Evolutionary conservation across 2,329 filamentous ascomycete genomes (phyloP).

Genomic region (Claviceps arundinis): DNA sequence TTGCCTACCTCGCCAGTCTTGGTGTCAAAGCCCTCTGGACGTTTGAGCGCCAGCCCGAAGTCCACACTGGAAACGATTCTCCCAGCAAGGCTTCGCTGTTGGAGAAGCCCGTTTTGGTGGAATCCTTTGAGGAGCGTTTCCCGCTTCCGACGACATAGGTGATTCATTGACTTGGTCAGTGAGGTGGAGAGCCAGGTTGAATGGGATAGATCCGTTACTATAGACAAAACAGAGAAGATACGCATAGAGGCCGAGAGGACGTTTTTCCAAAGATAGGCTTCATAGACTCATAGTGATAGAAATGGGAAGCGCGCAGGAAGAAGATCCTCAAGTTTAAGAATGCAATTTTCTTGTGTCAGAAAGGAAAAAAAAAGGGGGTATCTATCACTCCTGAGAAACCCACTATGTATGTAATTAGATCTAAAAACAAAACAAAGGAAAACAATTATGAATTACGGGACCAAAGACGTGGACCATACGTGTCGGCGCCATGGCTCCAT

Average conservation of each 20-base stretch:
- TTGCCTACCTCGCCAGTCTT: constrained; percentile 56
- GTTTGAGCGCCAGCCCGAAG: constrained; percentile 23
- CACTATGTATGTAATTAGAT: not conserved
- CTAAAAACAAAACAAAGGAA: not conserved
- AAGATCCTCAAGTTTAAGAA: too few relatives aligned
- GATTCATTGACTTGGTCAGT: too few relatives aligned
- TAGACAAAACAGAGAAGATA: not conserved
- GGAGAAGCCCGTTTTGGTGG: constrained; percentile 30
- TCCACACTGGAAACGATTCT: constrained; percentile 11
- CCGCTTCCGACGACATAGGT: not conserved
- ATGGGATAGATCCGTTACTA: not conserved
- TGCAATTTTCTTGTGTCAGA: too few relatives aligned
- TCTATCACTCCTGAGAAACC: not conserved
- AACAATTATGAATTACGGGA: too few relatives aligned
- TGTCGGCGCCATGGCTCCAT: too few relatives aligned
- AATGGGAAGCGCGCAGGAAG: too few relatives aligned
- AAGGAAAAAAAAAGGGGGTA: not conserved
- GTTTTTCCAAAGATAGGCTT: too few relatives aligned
- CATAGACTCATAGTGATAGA: too few relatives aligned
- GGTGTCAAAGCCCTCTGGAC: constrained; percentile 53
- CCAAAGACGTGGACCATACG: too few relatives aligned
- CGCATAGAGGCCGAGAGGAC: not conserved
- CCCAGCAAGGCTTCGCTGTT: constrained; percentile 22
- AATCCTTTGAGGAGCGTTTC: constrained; percentile 23
- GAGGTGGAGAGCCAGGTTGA: not conserved